Evolutionary conservation across 2,329 filamentous ascomycete species (phyloP).

Genomic region (Fusarium sp.): DNA sequence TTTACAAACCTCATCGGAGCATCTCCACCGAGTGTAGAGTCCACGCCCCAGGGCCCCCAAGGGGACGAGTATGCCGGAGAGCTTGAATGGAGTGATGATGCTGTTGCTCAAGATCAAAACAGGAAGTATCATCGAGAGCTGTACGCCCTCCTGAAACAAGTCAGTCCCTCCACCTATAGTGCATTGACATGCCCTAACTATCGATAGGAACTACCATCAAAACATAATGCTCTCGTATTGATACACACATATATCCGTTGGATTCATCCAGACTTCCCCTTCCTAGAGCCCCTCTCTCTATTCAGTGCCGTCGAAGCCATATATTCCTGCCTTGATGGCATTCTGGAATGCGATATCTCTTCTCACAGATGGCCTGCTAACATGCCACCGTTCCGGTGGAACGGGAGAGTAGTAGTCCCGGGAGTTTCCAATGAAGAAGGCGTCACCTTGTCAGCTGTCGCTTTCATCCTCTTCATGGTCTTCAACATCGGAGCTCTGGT

Average conservation of each 20-base stretch:
- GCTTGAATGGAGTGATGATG: background rate
- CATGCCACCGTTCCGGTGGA: background rate
- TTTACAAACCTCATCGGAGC: background rate
- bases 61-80: background rate
- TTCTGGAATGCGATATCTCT: background rate
- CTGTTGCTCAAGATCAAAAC: background rate
- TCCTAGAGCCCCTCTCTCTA: background rate
- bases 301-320: background rate
- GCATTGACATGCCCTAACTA: background rate
- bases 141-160: background rate
- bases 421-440: background rate
- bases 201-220: background rate
- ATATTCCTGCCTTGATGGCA: background rate
- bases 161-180: rapidly evolving
- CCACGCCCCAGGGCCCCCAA: background rate
- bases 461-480: background rate
- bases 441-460: background rate
- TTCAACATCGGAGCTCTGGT: background rate
- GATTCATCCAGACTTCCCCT: background rate
- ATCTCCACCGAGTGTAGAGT: background rate
- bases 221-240: background rate
- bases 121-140: background rate
- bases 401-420: background rate
- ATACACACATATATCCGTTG: background rate
- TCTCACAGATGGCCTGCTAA: background rate